These are phyloP conservation scores for Triticum timopheevii DNA, from an alignment of 176 grass and related monocot species.

Conservation along the genomic window DNA sequence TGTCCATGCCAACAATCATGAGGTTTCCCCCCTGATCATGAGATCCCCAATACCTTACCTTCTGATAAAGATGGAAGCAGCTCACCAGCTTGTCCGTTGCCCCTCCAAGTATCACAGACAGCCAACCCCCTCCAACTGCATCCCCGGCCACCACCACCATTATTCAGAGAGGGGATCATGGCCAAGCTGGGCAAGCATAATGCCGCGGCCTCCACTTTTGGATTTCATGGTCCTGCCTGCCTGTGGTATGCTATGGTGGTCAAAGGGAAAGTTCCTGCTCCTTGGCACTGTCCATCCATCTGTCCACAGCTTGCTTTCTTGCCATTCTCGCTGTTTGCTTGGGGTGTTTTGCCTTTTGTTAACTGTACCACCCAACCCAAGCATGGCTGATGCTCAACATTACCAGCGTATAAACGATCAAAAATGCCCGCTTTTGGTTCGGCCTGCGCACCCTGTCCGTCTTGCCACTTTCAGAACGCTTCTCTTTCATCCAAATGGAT, in stretches of 20 bases:
- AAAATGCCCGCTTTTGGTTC: slow-evolving; percentile 23
- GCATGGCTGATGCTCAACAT: slow-evolving; percentile 38
- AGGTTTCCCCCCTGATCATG: not conserved
- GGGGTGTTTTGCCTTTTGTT: slow-evolving; percentile 6
- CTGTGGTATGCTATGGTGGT: not conserved
- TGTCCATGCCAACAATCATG: slow-evolving; percentile 3
- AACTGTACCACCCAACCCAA: slow-evolving; percentile 10
- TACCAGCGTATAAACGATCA: not conserved
- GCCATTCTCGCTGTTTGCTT: slow-evolving; percentile 14
- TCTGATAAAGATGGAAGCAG: no score
- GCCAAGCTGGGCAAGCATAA: slow-evolving; percentile 38
- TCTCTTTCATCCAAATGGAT: not conserved
- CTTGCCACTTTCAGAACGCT: not conserved
- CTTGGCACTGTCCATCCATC: not conserved
- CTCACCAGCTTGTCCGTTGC: no score
- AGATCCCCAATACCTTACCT: not conserved
- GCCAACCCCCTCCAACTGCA: no score
- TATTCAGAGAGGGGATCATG: slow-evolving; percentile 25
- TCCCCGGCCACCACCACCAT: not conserved
- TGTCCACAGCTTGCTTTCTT: slow-evolving; percentile 11
- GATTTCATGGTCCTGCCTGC: slow-evolving; percentile 18
- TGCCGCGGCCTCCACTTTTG: slow-evolving; percentile 28
- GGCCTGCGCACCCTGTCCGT: not conserved
- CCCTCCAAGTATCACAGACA: not conserved
- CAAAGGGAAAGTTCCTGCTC: slow-evolving; percentile 26